Base-by-base conservation (phyloP, 1,284 basidiomycete species). In the Rhodotorula sp. region DNA sequence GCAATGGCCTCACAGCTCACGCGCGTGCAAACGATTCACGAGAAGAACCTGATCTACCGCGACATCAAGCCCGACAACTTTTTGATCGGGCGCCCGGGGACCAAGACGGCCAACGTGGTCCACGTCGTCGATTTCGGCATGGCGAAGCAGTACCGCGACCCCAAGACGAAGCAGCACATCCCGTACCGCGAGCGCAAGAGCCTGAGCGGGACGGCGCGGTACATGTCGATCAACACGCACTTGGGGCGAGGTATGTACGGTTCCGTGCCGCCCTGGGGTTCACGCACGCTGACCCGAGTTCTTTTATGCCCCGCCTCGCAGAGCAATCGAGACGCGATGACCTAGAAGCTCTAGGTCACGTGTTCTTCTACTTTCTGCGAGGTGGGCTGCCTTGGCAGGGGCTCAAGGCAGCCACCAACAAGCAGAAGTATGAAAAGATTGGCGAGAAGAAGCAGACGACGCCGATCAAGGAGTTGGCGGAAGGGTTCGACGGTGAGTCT, bases 51-150 rank as follows among this genome's bases (percentile, higher is more conserved):
- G 79, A 97, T 97, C 79, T 97, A 97, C 83, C 89, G 94, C 69
- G 94, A 97, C 81, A 97, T 97, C 85, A 97, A 97, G 82, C 93
- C 93, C 8, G 94, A 97, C 84, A 97, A 97, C 84, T 97, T 97
- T 82, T 85, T 97, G 77, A 91, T 97, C 79, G 94, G 94, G 48
- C 87, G 93, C 29, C 91, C 93, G 18, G 89, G 89, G 54, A 95
- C 92, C 60, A 96, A 96, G 84, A 87, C 86, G 60, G 87, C 91
- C 57, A 93, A 93, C 80, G 86, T 88, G 23, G 89, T 98, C 77
- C 91, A 95, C 80, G 87, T 87, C 43, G 91, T 96, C 77, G 93
- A 97, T 82, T 97, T 97, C 81, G 94, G 94, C 69, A 96, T 97
- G 93, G 94, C 94, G 54, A 97, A 97, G 84, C 93, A 96, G 82